A percentile compares a stretch with the other conserved stretches of the same genome.
These are phyloP conservation scores for Pichia inconspicua DNA, from an alignment of 1,139 yeast genomes.

Conservation along the genomic window DNA sequence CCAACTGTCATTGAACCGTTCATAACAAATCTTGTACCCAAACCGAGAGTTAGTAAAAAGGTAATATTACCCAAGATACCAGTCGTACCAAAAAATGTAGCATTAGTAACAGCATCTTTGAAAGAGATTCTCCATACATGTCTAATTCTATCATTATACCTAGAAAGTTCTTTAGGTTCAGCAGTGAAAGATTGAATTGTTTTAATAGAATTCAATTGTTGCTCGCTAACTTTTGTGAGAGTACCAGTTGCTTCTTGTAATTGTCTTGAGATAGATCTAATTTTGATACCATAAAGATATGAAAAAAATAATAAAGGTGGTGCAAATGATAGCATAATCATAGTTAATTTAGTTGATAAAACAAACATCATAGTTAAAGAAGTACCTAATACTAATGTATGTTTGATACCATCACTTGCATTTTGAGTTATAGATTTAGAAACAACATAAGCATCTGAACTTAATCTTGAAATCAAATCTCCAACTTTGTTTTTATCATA, in stretches of 20 bases:
- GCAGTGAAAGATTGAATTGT: conserved; percentile 89
- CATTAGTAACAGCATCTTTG: conserved; percentile 72
- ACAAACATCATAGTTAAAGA: conserved; percentile 86
- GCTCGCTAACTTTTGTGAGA: conserved; percentile 85
- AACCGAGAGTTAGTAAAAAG: conserved; percentile 63
- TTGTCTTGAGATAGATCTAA: conserved; percentile 64
- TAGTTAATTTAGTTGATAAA: conserved; percentile 73
- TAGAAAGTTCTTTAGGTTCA: conserved; percentile 55
- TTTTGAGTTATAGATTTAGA: conserved; percentile 83
- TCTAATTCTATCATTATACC: conserved; percentile 65
- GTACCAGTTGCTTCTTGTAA: conserved; percentile 84
- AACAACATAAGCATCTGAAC: conserved; percentile 86
- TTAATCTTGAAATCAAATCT: conserved; percentile 79
- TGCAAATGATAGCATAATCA: conserved; percentile 65
- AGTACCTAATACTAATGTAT: conserved; percentile 68
- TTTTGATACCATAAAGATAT: conserved; percentile 67
- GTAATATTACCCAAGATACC: conserved; percentile 78
- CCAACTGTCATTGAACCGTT: conserved; percentile 72
- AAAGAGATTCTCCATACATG: conserved; percentile 67
- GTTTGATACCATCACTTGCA: conserved; percentile 83
- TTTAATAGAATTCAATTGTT: conserved; percentile 75
- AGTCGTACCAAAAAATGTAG: conserved; percentile 69
- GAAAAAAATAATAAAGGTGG: conserved; percentile 80
- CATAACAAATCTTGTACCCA: conserved; percentile 75
- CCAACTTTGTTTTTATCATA: conserved; percentile 92